Base-by-base conservation (phyloP, 257 asterid species). In the Nicotiana paniculata region DNA sequence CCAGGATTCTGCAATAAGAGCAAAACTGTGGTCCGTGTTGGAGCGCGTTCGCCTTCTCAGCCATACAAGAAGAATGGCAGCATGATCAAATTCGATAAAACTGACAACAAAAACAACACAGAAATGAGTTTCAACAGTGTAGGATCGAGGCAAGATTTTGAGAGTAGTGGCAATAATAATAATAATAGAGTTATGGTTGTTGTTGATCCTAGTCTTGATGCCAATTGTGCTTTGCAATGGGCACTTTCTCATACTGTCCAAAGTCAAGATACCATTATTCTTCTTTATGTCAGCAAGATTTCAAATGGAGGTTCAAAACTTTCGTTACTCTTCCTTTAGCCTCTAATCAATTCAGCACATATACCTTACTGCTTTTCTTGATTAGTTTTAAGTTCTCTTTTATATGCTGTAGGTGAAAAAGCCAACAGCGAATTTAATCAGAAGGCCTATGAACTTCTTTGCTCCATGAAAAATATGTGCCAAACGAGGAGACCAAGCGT, bases 161-260 rank as follows among this genome's bases (percentile, higher is more conserved):
- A 51, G 6, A 91, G 86, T 24, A 80, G 83, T 0, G 88, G 88
- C 68, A 16, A 79, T 16, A 90, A 92, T 18, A 68, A 68, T 70
- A 43, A 33, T 76, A 95, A 96, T 82, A 87, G 91, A 85, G 98
- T 93, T 12, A 93, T 96, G 99, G 93, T 93, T 24, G 97, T 92
- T 37, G 88, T 96, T 30, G 97, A 93, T 83, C 88, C 93, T 3
- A 82, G 88, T 55, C 78, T 74, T 0, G 95, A 92, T 85, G 90
- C 98, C 9, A 88, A 89, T 85, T 90, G 83, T 46, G 98, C 98
- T n/a, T 92, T 93, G 18, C 93, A 92, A 21, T 95, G 98, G 99
- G 93, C 95, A 9, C 91, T 95, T 43, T 89, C 99, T 2, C 98
- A 93, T 83, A 88, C 98, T 18, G 86, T 95, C 18, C 99, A 93